phyloP scores from a whole-genome alignment of 768 basidiomycete genomes.

The Bullera alba region DNA sequence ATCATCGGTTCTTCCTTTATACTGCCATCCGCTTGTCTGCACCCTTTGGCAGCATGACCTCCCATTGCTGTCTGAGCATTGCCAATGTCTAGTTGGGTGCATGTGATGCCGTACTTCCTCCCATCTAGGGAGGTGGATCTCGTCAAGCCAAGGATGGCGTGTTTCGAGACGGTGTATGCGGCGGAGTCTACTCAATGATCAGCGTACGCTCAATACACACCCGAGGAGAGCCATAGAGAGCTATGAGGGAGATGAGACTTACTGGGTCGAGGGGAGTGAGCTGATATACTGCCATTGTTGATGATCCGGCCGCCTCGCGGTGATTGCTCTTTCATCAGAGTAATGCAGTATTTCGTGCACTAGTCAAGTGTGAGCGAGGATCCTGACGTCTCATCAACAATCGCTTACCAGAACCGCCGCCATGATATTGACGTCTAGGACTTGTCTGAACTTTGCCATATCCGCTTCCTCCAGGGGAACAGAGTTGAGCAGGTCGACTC shows the following conservation, averaged over 20 bases:
- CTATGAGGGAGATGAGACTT: constrained; percentile 5
- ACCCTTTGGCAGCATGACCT: constrained; percentile 50
- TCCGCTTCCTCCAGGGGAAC: constrained; percentile 58
- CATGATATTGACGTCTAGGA: constrained; percentile 65
- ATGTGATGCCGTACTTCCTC: constrained; percentile 62
- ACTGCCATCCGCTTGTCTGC: constrained; percentile 64
- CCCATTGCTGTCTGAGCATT: constrained; percentile 66
- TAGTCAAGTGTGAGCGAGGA: neutral
- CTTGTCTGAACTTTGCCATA: constrained; percentile 45
- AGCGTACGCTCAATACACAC: no score
- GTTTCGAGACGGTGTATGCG: constrained; percentile 71
- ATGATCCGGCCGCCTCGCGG: constrained; percentile 76
- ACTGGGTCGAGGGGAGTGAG: constrained; percentile 44
- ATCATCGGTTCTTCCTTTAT: constrained; percentile 58
- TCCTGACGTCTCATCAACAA: neutral
- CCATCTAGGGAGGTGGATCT: constrained; percentile 73
- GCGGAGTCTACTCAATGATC: constrained; percentile 41
- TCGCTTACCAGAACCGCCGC: constrained; percentile 56
- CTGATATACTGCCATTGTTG: constrained; percentile 61
- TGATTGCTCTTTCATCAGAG: constrained; percentile 62
- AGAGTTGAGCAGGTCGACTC: constrained; percentile 52
- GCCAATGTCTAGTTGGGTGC: constrained; percentile 77
- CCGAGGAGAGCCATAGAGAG: no score
- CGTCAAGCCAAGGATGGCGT: constrained; percentile 69
- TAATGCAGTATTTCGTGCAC: constrained; percentile 69